phyloP scores from a whole-genome alignment of 768 basidiomycete genomes.

The Macrolepiota fuliginosa region DNA sequence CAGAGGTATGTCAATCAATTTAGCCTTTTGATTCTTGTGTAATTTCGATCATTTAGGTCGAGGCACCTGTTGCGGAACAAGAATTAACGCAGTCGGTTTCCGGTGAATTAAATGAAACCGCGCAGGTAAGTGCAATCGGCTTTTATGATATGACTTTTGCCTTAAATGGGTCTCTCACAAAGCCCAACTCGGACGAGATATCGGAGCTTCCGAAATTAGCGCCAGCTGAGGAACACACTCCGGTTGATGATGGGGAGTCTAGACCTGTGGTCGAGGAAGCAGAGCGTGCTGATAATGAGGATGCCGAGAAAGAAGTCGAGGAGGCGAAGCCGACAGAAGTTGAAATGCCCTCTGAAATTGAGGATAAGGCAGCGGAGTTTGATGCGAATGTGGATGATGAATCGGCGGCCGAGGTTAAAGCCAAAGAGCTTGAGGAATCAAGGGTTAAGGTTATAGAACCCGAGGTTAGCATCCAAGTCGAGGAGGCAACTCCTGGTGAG shows the following conservation, averaged over 20 bases:
- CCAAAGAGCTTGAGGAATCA: slow-evolving; percentile 1
- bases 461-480: background rate
- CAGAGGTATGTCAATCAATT: background rate
- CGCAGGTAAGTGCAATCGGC: background rate
- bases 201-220: background rate
- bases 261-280: background rate
- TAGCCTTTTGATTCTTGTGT: background rate
- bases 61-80: slow-evolving; percentile 1
- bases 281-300: background rate
- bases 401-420: background rate
- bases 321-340: background rate
- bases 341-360: background rate
- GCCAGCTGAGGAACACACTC: background rate
- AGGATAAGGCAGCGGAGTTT: background rate
- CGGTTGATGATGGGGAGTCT: background rate
- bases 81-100: background rate
- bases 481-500: slow-evolving; percentile 1
- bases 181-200: slow-evolving; percentile 3
- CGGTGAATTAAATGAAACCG: slow-evolving; percentile 1
- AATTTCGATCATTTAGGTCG: background rate
- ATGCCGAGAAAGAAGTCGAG: background rate
- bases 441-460: background rate
- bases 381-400: background rate
- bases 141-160: background rate
- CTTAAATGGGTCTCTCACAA: background rate